Conservation (phyloP, 106 monocot genomes). For the Xerophyta viscosa region DNA sequence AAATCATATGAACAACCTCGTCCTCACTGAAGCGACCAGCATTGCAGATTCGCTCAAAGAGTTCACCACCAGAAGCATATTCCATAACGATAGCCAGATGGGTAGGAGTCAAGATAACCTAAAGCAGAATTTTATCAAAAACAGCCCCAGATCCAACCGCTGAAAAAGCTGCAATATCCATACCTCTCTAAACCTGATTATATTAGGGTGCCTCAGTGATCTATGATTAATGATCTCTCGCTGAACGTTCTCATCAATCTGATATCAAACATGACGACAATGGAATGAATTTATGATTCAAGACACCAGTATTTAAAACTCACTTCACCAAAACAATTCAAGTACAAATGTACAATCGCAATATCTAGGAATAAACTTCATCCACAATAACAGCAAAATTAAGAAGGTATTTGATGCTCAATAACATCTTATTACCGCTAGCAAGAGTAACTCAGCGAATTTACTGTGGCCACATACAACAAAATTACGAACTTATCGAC, state of each 20-base stretch:
- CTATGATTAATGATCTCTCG: conserved; percentile 78
- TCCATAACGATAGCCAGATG: conserved; percentile 99
- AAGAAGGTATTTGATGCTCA: too few species aligned
- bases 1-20: conserved; percentile 21
- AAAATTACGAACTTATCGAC: too few species aligned
- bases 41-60: conserved; percentile 91
- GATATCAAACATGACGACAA: neutral
- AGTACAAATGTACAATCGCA: too few species aligned
- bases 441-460: too few species aligned
- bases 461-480: too few species aligned
- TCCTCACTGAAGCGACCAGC: conserved; percentile 84
- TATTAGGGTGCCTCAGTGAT: conserved; percentile 68
- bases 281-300: neutral
- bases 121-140: conserved; percentile 4
- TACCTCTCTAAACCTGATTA: conserved; percentile 75
- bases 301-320: too few species aligned
- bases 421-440: too few species aligned
- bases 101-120: conserved; percentile 95
- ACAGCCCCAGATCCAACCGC: too few species aligned
- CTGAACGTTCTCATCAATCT: conserved; percentile 79
- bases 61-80: conserved; percentile 95
- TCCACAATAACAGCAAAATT: too few species aligned
- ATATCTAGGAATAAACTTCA: too few species aligned
- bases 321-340: too few species aligned
- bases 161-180: too few species aligned